Evolutionary conservation across 306 rosid genomes (phyloP).

Genomic region (Canavalia gladiata): DNA sequence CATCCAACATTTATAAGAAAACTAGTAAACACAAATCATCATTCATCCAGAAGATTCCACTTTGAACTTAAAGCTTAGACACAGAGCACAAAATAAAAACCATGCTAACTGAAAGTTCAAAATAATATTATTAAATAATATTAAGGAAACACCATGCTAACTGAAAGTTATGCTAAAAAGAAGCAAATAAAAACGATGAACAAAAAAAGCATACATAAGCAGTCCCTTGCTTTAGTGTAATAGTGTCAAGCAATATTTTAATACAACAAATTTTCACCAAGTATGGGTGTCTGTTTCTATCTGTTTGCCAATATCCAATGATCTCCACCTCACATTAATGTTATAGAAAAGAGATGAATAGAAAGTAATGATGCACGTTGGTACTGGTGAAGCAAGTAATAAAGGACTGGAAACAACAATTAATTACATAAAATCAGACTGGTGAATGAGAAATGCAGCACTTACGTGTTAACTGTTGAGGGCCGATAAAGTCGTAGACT

Average conservation of each 20-base stretch:
- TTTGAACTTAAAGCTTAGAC: slow-evolving; percentile 23
- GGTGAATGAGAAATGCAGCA: background rate
- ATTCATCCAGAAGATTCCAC: background rate
- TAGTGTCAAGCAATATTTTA: background rate
- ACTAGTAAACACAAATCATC: slow-evolving; percentile 2
- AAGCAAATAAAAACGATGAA: background rate
- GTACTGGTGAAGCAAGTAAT: slow-evolving; percentile 13
- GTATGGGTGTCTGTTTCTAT: slow-evolving; percentile 21
- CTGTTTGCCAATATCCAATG: slow-evolving; percentile 8
- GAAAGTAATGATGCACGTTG: slow-evolving; percentile 14
- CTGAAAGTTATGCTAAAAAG: too few relatives aligned
- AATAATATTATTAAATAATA: background rate
- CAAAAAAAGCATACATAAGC: background rate
- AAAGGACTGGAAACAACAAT: slow-evolving; percentile 8
- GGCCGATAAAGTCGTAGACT: slow-evolving; percentile 85
- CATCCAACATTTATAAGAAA: slow-evolving; percentile 42
- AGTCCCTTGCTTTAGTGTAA: background rate
- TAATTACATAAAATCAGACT: background rate
- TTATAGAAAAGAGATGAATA: slow-evolving; percentile 21
- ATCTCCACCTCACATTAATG: background rate
- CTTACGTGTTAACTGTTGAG: slow-evolving; percentile 87
- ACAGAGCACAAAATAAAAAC: background rate
- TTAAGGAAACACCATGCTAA: too few relatives aligned
- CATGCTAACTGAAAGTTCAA: too few relatives aligned
- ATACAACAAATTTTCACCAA: background rate